These are phyloP conservation scores for Ogataea nakhonphanomensis DNA, from an alignment of 805 yeast genomes.

Conservation along the genomic window DNA sequence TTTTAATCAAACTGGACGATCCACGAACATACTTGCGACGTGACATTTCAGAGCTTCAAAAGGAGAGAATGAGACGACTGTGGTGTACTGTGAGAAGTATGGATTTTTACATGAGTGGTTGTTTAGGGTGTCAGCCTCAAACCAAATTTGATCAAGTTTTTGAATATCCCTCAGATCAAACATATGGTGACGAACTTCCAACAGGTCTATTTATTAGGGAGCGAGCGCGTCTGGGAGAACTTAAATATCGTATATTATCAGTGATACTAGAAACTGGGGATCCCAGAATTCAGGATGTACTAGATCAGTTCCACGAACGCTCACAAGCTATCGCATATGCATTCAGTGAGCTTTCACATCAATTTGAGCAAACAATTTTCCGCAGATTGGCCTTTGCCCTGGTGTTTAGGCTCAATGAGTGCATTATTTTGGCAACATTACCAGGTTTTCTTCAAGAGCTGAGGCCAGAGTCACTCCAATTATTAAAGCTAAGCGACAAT, in stretches of 20 bases:
- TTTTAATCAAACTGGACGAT: not conserved
- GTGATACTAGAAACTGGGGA: not conserved
- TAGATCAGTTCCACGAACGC: not conserved
- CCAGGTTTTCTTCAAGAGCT: conserved; percentile 5
- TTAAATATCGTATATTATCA: conserved; percentile 2
- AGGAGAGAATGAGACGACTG: conserved; percentile 6
- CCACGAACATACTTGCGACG: not conserved
- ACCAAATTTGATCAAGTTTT: not conserved
- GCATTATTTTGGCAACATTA: conserved; percentile 5
- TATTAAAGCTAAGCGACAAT: not conserved
- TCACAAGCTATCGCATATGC: conserved; percentile 2
- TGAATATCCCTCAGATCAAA: conserved; percentile 1
- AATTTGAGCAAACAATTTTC: not conserved
- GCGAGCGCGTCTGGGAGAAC: conserved; percentile 1
- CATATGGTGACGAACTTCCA: conserved; percentile 2
- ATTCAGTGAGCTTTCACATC: not conserved
- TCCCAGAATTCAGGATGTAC: not conserved
- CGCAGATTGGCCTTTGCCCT: conserved; percentile 6
- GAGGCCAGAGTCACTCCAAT: not conserved
- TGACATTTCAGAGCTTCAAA: not conserved
- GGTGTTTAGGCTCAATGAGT: conserved; percentile 9
- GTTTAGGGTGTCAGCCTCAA: conserved; percentile 4
- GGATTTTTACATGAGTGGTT: conserved; percentile 6
- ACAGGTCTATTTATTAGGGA: conserved; percentile 7
- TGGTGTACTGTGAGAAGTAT: conserved; percentile 6